These are phyloP conservation scores for Hippophae gyantsensis DNA, from an alignment of 306 rosid genomes.

Conservation along the genomic window DNA sequence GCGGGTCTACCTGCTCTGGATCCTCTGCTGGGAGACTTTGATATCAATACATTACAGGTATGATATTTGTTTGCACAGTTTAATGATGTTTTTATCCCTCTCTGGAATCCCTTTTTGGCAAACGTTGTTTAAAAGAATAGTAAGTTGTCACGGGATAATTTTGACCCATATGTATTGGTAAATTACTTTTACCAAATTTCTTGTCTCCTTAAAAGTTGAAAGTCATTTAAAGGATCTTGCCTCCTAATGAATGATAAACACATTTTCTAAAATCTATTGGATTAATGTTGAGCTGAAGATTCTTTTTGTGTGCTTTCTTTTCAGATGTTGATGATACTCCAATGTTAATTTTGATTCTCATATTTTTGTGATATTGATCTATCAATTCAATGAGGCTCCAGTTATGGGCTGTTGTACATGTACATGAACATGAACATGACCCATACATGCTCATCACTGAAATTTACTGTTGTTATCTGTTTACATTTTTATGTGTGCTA, in stretches of 20 bases:
- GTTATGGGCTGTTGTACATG: background rate
- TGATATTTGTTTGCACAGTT: conserved; percentile 14
- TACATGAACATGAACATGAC: too few relatives aligned
- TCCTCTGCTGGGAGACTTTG: conserved; percentile 49
- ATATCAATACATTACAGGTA: conserved; percentile 82
- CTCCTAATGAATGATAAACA: background rate
- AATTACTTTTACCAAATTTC: too few relatives aligned
- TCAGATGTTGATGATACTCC: background rate
- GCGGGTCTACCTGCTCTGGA: conserved; percentile 43
- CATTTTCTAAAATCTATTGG: background rate
- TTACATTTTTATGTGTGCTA: background rate
- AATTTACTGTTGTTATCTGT: background rate
- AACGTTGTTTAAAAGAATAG: too few relatives aligned
- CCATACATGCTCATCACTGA: background rate
- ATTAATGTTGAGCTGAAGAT: background rate
- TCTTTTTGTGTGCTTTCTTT: background rate
- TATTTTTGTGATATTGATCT: background rate
- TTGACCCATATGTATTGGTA: too few relatives aligned
- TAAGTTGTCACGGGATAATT: too few relatives aligned
- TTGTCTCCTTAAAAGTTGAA: too few relatives aligned
- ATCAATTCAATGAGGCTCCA: background rate
- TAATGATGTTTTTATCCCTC: background rate
- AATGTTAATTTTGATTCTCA: background rate
- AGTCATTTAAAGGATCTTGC: background rate
- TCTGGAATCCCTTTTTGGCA: too few relatives aligned